Base-by-base conservation (phyloP, 306 rosid genomes). In the Arachis stenosperma region DNA sequence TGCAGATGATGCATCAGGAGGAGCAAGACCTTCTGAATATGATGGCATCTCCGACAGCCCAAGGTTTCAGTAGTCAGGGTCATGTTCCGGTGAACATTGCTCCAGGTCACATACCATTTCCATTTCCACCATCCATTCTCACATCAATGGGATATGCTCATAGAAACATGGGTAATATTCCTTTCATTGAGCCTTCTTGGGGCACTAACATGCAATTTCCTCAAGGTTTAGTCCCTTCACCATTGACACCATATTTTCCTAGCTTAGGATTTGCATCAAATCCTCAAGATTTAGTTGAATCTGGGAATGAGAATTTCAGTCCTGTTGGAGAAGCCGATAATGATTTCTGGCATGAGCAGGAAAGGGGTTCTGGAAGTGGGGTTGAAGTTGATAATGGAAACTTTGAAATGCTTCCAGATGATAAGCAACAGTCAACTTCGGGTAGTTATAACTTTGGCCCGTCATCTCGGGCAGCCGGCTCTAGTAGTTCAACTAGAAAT, bases 271-370 rank as follows among this genome's bases (percentile, higher is more conserved):
- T 87, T 78, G 7, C 75, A 47, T 73, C 90, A 62, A 88, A 76
- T 78, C 82, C 88, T 61, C 92, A 90, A 78, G 98, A 90, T 57
- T 65, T 83, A 50, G 44, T 41, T 65, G 92, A 86, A 52, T 61
- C 86, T 5, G 82, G 80, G 66, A 83, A 70, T 77, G 98, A 87
- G 75, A 90, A 84, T 82, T 86, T 87, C 75, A 78, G 80, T 71
- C 60, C 87, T 29, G 86, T 80, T 74, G 96, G 80, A 60, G 93
- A 92, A 70, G 75, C 81, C 61, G 96, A 88, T 75, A 78, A 80
- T 54, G 97, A 90, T 71, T 88, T 82, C 83, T 95, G 99, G 98
- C 93, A 90, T 52, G 96, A 88, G 79, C 96, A 88, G 65, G 99
- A 88, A 71, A 86, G 91, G 78, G 86, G 77, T 81, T 83, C 96